These are phyloP conservation scores for Parascedosporium putredinis DNA, from an alignment of 2,329 filamentous ascomycete species.

Conservation along the genomic window DNA sequence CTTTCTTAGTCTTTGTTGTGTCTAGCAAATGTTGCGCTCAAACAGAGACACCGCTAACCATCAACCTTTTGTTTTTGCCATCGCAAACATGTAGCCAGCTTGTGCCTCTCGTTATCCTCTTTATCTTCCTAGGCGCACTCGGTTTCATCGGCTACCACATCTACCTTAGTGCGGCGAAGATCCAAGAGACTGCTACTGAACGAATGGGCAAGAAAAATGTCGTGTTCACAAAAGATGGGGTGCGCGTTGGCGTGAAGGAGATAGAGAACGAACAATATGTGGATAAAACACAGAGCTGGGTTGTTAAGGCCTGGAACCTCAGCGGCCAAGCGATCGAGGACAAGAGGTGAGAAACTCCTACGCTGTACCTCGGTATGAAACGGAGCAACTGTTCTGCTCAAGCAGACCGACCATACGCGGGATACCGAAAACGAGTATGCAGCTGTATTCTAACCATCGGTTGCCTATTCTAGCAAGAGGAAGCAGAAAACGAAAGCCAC, in stretches of 20 bases:
- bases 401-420: neutral
- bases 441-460: neutral
- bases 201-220: slow-evolving; percentile 69
- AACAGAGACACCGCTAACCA: neutral
- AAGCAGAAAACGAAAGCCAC: neutral
- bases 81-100: slow-evolving; percentile 38
- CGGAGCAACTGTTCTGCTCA: too few species aligned
- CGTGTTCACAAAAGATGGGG: slow-evolving; percentile 63
- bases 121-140: slow-evolving; percentile 43
- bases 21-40: too few species aligned
- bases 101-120: slow-evolving; percentile 55
- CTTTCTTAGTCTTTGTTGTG: too few species aligned
- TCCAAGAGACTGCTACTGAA: slow-evolving; percentile 53
- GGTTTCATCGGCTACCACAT: slow-evolving; percentile 64
- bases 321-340: slow-evolving; percentile 24
- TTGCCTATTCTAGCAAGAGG: neutral
- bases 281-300: slow-evolving; percentile 59
- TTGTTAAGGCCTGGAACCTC: slow-evolving; percentile 58
- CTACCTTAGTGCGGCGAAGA: slow-evolving; percentile 56
- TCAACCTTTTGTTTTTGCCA: neutral
- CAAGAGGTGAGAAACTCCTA: slow-evolving; percentile 12
- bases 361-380: too few species aligned
- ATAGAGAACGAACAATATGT: slow-evolving; percentile 60
- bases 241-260: slow-evolving; percentile 61
- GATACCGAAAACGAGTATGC: neutral